Conservation (phyloP, 768 basidiomycete genomes). For the Pleurotus salmoneostramineus region DNA sequence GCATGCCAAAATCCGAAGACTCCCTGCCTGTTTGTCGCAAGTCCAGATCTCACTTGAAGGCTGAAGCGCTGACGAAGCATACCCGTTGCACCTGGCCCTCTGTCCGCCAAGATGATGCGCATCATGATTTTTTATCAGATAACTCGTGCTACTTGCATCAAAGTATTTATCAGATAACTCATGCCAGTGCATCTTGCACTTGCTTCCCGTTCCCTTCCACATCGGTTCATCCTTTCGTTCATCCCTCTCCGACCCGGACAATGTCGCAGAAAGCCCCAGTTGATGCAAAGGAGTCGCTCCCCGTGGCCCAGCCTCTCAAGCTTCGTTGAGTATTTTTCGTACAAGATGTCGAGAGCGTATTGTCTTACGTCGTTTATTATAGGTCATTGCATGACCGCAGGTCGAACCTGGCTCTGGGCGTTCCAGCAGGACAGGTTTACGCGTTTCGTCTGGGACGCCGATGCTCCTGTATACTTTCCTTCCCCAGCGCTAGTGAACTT, state of each 20-base stretch:
- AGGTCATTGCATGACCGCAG: slow-evolving; percentile 3
- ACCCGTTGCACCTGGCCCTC: too few species aligned
- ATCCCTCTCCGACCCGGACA: neutral
- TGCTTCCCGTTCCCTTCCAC: neutral
- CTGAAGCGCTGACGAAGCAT: too few species aligned
- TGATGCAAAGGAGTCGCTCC: neutral
- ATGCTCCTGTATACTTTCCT: neutral
- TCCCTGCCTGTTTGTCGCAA: too few species aligned
- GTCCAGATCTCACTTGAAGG: too few species aligned
- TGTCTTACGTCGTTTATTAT: neutral
- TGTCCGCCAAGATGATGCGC: too few species aligned
- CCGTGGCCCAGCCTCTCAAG: neutral
- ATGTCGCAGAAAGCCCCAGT: neutral
- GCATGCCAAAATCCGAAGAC: too few species aligned
- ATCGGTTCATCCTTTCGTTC: neutral
- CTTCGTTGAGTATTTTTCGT: neutral
- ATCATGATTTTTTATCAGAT: too few species aligned
- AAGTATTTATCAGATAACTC: neutral
- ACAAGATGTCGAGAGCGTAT: neutral
- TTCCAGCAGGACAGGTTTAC: neutral
- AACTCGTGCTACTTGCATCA: too few species aligned
- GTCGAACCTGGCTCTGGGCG: slow-evolving; percentile 2
- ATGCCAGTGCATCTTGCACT: neutral
- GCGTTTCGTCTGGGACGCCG: slow-evolving; percentile 1
- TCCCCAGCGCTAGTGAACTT: neutral